Conservation (phyloP, 73 alveolate species). For the Paramecium tetraurelia region DNA sequence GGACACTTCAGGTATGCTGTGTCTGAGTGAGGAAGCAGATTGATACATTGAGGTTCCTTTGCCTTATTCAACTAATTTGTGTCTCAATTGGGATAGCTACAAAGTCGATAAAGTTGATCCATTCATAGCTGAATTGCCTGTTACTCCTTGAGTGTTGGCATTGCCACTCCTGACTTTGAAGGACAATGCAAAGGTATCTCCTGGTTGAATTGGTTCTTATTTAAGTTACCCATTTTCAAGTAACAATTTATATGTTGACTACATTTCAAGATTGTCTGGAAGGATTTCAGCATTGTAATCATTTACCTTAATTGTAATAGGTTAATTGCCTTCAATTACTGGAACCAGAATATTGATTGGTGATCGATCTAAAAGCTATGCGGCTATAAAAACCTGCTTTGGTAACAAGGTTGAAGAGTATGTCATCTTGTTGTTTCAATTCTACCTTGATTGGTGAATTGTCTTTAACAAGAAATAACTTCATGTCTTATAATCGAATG, state of each 20-base stretch:
- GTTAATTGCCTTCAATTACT: not conserved
- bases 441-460: not conserved
- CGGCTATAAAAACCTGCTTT: not conserved
- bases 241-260: not conserved
- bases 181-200: not conserved
- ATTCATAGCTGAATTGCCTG: not conserved
- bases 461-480: not conserved
- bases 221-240: conserved; percentile 19
- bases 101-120: not conserved
- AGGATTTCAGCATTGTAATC: not conserved
- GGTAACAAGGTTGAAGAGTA: not conserved
- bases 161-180: not conserved
- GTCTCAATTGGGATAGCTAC: not conserved
- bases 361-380: not conserved
- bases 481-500: conserved; percentile 32
- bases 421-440: not conserved
- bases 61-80: conserved; percentile 19
- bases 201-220: not conserved
- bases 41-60: conserved; percentile 9
- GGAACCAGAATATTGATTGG: not conserved
- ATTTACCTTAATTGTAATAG: not conserved
- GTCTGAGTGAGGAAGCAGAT: conserved; percentile 30
- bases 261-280: not conserved
- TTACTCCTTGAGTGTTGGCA: not conserved
- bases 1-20: conserved; percentile 40